These are phyloP conservation scores for Trametes elegans DNA, from an alignment of 768 basidiomycete genomes.

Conservation along the genomic window DNA sequence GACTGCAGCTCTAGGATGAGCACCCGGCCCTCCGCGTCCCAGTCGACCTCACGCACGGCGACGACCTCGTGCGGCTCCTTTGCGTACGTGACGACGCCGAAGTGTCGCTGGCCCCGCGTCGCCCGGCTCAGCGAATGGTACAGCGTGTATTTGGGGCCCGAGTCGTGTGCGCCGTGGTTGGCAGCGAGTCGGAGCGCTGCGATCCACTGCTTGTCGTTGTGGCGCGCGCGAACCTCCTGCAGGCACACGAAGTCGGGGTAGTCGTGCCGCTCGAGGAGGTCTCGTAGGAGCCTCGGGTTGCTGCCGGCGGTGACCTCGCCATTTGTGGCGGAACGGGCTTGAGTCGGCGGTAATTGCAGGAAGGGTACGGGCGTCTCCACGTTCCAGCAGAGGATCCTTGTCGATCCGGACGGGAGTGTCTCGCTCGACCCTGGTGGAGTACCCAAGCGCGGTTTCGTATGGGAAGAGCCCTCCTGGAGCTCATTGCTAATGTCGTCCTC, in stretches of 20 bases:
- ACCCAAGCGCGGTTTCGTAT: not conserved
- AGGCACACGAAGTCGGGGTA: constrained; percentile 27
- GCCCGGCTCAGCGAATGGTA: constrained; percentile 24
- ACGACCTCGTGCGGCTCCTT: constrained; percentile 15
- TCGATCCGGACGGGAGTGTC: not conserved
- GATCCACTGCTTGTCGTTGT: constrained; percentile 25
- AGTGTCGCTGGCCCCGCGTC: constrained; percentile 23
- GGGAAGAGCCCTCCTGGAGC: not conserved
- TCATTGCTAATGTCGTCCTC: not conserved
- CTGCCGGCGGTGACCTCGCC: constrained; percentile 8
- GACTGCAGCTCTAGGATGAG: constrained; percentile 26
- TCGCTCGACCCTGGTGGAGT: not conserved
- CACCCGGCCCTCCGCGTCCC: constrained; percentile 27
- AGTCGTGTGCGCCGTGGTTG: constrained; percentile 15
- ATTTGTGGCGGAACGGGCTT: constrained; percentile 13
- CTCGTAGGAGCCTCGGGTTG: constrained; percentile 20
- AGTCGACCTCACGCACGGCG: constrained; percentile 23
- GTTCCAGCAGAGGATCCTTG: constrained; percentile 24
- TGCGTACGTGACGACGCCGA: constrained; percentile 24
- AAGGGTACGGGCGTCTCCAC: constrained; percentile 28
- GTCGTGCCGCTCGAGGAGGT: constrained; percentile 18
- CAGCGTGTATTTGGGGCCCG: constrained; percentile 20
- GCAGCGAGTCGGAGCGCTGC: constrained; percentile 18
- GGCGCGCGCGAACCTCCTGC: constrained; percentile 26
- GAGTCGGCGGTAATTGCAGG: constrained; percentile 18